These are phyloP conservation scores for Pouteria glomerata DNA, from an alignment of 148 eudicot species.

Conservation along the genomic window DNA sequence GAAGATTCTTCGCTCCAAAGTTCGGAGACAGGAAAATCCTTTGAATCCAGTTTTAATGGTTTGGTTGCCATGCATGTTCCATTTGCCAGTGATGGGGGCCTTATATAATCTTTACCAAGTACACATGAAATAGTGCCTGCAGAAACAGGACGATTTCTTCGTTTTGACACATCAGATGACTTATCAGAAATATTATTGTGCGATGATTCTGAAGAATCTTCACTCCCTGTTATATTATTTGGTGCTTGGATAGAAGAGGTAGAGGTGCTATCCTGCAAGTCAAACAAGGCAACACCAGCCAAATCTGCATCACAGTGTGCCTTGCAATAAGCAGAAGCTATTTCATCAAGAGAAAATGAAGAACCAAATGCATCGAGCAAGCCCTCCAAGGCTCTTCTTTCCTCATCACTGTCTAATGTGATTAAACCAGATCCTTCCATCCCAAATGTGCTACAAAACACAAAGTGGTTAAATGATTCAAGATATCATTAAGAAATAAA, in stretches of 20 bases:
- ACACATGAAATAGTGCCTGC: slow-evolving; percentile 19
- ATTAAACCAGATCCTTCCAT: slow-evolving; percentile 28
- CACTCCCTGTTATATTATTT: not conserved
- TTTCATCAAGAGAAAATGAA: slow-evolving; percentile 33
- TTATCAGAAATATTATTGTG: slow-evolving; percentile 6
- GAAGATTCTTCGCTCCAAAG: slow-evolving; percentile 5
- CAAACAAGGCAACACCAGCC: slow-evolving; percentile 22
- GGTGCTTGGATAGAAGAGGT: not conserved
- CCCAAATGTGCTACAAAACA: slow-evolving; percentile 11
- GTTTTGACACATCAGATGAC: slow-evolving; percentile 9
- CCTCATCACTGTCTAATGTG: slow-evolving; percentile 12
- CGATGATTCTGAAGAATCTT: slow-evolving; percentile 12
- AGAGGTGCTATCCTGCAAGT: slow-evolving; percentile 8
- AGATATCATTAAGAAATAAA: too few species aligned
- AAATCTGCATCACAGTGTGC: slow-evolving; percentile 28
- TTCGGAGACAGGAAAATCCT: not conserved
- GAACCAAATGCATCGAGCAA: slow-evolving; percentile 39
- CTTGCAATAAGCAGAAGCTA: slow-evolving; percentile 35
- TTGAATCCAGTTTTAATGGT: slow-evolving; percentile 20
- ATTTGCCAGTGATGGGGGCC: slow-evolving; percentile 13
- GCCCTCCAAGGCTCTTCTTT: slow-evolving; percentile 28
- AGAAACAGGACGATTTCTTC: slow-evolving; percentile 18
- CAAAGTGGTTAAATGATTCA: not conserved
- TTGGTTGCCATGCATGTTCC: slow-evolving; percentile 11
- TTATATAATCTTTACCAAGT: slow-evolving; percentile 25